Base-by-base conservation (phyloP, 2,329 filamentous ascomycete genomes). In the Saccharata proteae region DNA sequence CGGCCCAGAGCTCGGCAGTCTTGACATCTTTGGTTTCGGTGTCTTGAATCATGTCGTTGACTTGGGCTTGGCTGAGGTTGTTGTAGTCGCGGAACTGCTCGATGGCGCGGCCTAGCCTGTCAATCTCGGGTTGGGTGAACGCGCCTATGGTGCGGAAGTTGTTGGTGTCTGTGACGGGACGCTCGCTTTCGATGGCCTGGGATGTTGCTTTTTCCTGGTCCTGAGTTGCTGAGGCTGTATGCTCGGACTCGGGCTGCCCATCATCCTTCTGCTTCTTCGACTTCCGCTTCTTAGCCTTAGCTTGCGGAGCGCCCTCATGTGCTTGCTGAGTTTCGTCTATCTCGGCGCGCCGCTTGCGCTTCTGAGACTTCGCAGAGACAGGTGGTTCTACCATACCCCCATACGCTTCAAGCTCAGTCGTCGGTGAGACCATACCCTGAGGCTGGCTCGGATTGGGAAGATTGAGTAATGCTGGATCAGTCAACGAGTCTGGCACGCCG, bases 1-100 rank as follows among this genome's bases (percentile, higher is more conserved):
- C 50, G 4, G 49, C 43, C 42, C 52, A 58, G 17, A 58, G 35
- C 7, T 40, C 33, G n/a, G 18, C 38, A 23, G 32, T 25, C 26
- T 34, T 34, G 16, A 34, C 32, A 9, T 34, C 32, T n/a, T 19
- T 29, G 25, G 28, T 30, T 16, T 30, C 33, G 18, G 27, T 23
- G 4, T 36, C 33, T 26, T 43, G 41, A 10, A 48, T 43, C 5
- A 41, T 36, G 2, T 38, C 35, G 26, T 46, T 45, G 25, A 48
- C 40, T 11, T 44, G 34, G 8, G 26, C 17, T 27, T 35, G 23
- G 10, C 21, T 38, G 18, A 42, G 34, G 17, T 36, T 30, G 12
- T 47, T 36, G 10, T 39, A 43, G 18, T 38, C 30, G 21, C 42
- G 43, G 30, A 44, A 43, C n/a, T 13, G 18, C 11, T 43, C 39